Conservation (phyloP, 2,329 filamentous ascomycete species). For the Talaromyces piceae region DNA sequence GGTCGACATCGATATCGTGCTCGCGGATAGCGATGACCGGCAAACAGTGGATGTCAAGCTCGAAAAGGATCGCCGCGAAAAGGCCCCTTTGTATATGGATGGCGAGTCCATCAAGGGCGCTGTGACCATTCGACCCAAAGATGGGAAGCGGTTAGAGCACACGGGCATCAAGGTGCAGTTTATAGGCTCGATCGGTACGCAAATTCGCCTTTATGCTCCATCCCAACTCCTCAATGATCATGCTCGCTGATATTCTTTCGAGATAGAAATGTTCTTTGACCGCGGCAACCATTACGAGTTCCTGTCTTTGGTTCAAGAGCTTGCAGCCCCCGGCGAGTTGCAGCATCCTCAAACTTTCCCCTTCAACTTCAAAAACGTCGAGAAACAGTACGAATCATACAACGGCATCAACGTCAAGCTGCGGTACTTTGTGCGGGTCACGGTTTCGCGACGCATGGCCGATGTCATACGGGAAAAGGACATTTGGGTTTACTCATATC, state of each 20-base stretch:
- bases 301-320: slow-evolving; percentile 90
- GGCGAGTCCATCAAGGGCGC: slow-evolving; percentile 96
- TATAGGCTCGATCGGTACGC: slow-evolving; percentile 87
- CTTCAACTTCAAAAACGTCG: slow-evolving; percentile 99
- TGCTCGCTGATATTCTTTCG: not conserved
- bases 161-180: slow-evolving; percentile 99
- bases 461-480: slow-evolving; percentile 99
- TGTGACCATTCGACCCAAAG: slow-evolving; percentile 91
- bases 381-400: slow-evolving; percentile 99
- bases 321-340: slow-evolving; percentile 92
- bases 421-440: slow-evolving; percentile 96
- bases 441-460: slow-evolving; percentile 91
- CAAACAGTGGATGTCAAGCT: slow-evolving; percentile 96
- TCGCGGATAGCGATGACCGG: slow-evolving; percentile 89
- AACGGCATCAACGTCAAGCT: slow-evolving; percentile 99
- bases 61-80: slow-evolving; percentile 95
- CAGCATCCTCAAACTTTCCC: slow-evolving; percentile 98
- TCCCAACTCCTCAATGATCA: not conserved
- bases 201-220: not conserved
- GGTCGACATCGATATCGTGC: slow-evolving; percentile 97
- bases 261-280: slow-evolving; percentile 99
- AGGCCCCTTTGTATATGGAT: slow-evolving; percentile 94
- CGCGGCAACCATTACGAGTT: slow-evolving; percentile 99
- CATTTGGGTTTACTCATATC: slow-evolving; percentile 98
- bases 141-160: slow-evolving; percentile 95